These are phyloP conservation scores for Chlorophyllum brunneum DNA, from an alignment of 768 basidiomycete genomes.

Conservation along the genomic window DNA sequence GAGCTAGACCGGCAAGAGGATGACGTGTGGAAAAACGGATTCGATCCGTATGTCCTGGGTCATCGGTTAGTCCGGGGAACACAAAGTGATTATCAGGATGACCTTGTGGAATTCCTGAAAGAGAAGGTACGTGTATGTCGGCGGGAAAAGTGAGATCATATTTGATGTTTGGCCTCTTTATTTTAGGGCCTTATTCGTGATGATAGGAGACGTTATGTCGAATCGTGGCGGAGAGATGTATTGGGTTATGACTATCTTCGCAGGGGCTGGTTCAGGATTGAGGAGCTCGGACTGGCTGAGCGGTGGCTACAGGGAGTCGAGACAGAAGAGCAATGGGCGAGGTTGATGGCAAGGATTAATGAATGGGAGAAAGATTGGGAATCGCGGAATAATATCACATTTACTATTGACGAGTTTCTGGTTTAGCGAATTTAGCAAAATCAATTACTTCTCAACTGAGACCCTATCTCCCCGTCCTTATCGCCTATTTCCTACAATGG, in stretches of 20 bases:
- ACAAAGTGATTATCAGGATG: slow-evolving; percentile 39
- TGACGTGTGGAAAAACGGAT: slow-evolving; percentile 33
- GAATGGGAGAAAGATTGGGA: slow-evolving; percentile 55
- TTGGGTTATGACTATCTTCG: slow-evolving; percentile 30
- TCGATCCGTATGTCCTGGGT: slow-evolving; percentile 46
- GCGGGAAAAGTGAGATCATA: no score
- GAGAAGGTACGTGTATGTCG: slow-evolving; percentile 23
- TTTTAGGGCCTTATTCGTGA: slow-evolving; percentile 36
- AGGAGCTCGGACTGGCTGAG: slow-evolving; percentile 32
- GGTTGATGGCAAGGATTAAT: slow-evolving; percentile 42
- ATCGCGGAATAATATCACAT: slow-evolving; percentile 21
- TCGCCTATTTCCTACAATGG: background rate
- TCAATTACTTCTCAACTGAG: slow-evolving; percentile 10
- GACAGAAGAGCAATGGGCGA: slow-evolving; percentile 49
- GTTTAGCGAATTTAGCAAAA: background rate
- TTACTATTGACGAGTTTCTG: slow-evolving; percentile 9
- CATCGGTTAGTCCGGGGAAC: slow-evolving; percentile 36
- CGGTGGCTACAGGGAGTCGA: slow-evolving; percentile 46
- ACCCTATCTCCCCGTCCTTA: background rate
- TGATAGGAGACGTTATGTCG: slow-evolving; percentile 42
- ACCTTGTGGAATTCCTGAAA: slow-evolving; percentile 30
- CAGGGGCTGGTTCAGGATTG: slow-evolving; percentile 43
- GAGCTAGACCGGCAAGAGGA: slow-evolving; percentile 41
- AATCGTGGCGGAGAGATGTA: slow-evolving; percentile 42
- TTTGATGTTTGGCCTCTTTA: no score